Conservation (phyloP, 2,329 filamentous ascomycete genomes). For the Talaromyces sp. region DNA sequence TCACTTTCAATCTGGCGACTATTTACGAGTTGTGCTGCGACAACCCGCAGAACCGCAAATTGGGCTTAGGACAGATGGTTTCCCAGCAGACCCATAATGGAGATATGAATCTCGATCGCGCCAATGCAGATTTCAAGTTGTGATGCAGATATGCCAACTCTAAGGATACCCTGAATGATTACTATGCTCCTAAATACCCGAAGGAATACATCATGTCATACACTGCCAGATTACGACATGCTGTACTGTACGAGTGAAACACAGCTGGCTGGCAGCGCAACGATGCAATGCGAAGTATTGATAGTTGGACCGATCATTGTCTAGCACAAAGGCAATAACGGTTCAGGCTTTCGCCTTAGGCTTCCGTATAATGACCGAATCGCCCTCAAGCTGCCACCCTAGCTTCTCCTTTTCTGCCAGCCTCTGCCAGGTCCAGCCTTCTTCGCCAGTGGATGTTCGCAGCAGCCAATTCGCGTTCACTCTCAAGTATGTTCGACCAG, state of each 20-base stretch:
- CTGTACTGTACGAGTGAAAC: constrained; percentile 1
- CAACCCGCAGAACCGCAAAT: constrained; percentile 66
- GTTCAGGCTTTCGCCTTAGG: constrained; percentile 27
- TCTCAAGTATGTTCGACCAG: constrained; percentile 75
- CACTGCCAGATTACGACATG: not conserved
- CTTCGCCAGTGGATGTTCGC: constrained; percentile 48
- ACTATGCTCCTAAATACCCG: not conserved
- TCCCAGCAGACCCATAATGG: constrained; percentile 56
- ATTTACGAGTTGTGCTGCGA: constrained; percentile 91
- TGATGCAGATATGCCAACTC: constrained; percentile 33
- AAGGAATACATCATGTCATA: not conserved
- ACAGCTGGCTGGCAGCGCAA: not conserved
- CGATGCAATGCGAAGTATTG: not conserved
- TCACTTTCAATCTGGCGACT: constrained; percentile 86
- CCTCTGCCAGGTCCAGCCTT: constrained; percentile 63
- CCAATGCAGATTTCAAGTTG: constrained; percentile 73
- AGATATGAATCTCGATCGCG: constrained; percentile 65
- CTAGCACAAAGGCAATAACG: constrained; percentile 1
- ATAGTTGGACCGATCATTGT: not conserved
- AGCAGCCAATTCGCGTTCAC: constrained; percentile 70
- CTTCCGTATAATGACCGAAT: constrained; percentile 72
- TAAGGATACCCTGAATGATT: not conserved
- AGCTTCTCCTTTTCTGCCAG: constrained; percentile 67
- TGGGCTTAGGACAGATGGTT: constrained; percentile 66
- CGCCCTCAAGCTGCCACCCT: constrained; percentile 76